Percentiles rank a stretch among this genome's conserved stretches.
Evolutionary conservation across 2,329 filamentous ascomycete genomes (phyloP).

Genomic region (Aspergillus clavatus): DNA sequence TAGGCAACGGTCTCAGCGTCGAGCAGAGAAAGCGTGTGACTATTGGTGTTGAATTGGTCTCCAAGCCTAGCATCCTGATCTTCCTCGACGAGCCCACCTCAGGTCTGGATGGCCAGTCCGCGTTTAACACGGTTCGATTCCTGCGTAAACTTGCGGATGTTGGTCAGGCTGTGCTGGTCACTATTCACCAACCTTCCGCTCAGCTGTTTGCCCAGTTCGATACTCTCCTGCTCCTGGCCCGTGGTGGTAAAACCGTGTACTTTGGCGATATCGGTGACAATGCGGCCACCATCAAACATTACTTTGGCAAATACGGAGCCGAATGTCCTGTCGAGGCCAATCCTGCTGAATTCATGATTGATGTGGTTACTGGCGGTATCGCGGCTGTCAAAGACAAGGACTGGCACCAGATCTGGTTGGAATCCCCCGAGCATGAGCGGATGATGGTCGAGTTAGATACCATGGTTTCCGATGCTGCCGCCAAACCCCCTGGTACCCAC

Average conservation of each 20-base stretch:
- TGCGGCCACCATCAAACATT: constrained; percentile 56
- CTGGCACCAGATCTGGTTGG: constrained; percentile 66
- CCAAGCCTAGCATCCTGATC: constrained; percentile 59
- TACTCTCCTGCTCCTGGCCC: constrained; percentile 60
- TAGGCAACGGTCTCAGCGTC: constrained; percentile 47
- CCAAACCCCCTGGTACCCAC: constrained; percentile 39
- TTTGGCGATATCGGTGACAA: constrained; percentile 63
- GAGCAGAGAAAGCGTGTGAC: constrained; percentile 64
- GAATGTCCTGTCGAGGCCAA: constrained; percentile 57
- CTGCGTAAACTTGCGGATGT: constrained; percentile 58
- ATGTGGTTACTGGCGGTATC: constrained; percentile 38
- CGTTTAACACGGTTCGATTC: constrained; percentile 60
- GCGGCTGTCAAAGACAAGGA: constrained; percentile 43
- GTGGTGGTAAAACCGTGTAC: constrained; percentile 62
- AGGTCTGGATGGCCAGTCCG: constrained; percentile 61
- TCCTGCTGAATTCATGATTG: constrained; percentile 54
- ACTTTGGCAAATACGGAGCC: constrained; percentile 61
- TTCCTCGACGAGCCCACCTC: constrained; percentile 67
- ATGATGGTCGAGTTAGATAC: constrained; percentile 59
- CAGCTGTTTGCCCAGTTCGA: constrained; percentile 64
- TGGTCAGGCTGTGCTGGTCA: constrained; percentile 63
- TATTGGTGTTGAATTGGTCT: constrained; percentile 65
- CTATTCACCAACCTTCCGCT: constrained; percentile 63
- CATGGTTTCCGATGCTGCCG: constrained; percentile 47
- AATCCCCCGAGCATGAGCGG: constrained; percentile 54